A percentile compares a stretch with the other conserved stretches of the same genome.
Conservation (phyloP, 768 basidiomycete genomes). For the Hortiboletus flavorubellus region DNA sequence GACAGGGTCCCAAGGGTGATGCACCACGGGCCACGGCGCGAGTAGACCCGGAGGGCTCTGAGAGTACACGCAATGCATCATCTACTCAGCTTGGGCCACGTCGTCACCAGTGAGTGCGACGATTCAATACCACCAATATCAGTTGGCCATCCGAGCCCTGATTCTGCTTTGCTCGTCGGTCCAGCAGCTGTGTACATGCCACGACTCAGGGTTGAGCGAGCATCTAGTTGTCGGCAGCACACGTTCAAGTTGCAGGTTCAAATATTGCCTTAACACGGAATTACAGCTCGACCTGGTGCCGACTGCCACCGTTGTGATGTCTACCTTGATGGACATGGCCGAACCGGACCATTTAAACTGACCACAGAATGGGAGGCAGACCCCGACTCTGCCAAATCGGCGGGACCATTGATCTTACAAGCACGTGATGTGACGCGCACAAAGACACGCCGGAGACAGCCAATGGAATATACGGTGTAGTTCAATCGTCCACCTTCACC, state of each 20-base stretch:
- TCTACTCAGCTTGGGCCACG: neutral
- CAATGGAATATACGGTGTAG: slow-evolving; percentile 1
- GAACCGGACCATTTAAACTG: neutral
- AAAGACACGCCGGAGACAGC: neutral
- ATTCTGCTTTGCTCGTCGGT: neutral
- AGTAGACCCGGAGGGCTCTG: neutral
- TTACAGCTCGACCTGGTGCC: no score
- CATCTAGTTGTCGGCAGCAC: neutral
- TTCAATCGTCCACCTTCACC: neutral
- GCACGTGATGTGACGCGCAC: slow-evolving; percentile 24
- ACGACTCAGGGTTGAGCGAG: neutral
- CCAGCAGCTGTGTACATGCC: neutral
- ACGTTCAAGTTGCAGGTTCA: neutral
- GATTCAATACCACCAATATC: no score
- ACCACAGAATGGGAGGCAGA: neutral
- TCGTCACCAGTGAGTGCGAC: neutral
- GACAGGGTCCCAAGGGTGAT: neutral
- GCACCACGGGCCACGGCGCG: no score
- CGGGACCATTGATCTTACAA: slow-evolving; percentile 9
- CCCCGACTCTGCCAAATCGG: neutral
- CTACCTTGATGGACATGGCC: neutral
- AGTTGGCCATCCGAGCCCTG: neutral
- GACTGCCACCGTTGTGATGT: neutral
- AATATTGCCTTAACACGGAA: neutral
- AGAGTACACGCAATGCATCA: neutral